Base-by-base conservation (phyloP, 2,329 filamentous ascomycete species). In the Hirsutella minnesotensis region DNA sequence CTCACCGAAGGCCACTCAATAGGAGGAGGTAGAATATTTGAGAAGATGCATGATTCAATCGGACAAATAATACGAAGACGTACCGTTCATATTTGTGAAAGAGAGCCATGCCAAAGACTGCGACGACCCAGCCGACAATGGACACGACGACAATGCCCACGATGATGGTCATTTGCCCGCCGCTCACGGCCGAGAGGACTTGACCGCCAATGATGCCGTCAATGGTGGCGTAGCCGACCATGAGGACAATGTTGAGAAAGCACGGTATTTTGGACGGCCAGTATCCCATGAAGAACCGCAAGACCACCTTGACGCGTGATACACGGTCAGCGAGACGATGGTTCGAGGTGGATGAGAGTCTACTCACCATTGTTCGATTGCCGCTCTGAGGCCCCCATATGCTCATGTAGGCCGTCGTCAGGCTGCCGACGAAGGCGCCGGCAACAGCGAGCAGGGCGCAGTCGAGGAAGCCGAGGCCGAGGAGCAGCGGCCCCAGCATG, bases 161-260 rank as follows among this genome's bases (percentile, higher is more conserved):
- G 55, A 70, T 82, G 38, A 83, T 82, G 7, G 83, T 82, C 49
- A 89, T 77, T 40, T 73, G 61, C 4, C 55, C 56, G 38, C 61
- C 56, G 56, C 86, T 88, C 38, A 90, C 79, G 1, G 85, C 81
- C 44, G 86, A 72, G 51, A 92, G 71, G 7, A 90, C 72, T 58
- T 90, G 81, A 0, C 83, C 83, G 16, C 84, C 86, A 15, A 90
- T 83, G 48, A 92, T 88, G 43, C 77, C 75, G 55, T 92, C 90
- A 50, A 88, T 79, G 0, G 80, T 72, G 4, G 80, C 81, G 79
- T 86, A 90, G 40, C 85, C 85, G 57, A 88, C 79, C 51, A 81
- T 61, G 41, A 82, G 82, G 55, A 86, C 75, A 72, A 58, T 47
- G 40, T 55, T 56, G 16, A 57, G 53, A 9, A 57, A 42, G 3